Percentiles rank a stretch among this genome's conserved stretches.
These are phyloP conservation scores for Ceratobasidium theobromae DNA, from an alignment of 1,284 basidiomycete species.

Conservation along the genomic window DNA sequence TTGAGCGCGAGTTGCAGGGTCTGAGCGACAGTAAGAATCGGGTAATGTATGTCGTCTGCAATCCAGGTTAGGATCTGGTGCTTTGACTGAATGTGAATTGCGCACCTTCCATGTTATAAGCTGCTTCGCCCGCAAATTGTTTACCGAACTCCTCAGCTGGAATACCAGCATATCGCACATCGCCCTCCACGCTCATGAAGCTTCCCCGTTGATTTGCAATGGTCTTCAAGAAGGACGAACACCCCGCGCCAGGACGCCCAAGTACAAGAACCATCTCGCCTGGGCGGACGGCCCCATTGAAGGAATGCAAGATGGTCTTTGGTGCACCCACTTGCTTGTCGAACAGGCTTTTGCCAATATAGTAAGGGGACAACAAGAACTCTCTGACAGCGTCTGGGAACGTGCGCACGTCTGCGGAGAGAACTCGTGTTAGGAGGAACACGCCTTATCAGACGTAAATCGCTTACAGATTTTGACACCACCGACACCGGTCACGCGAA, in stretches of 20 bases:
- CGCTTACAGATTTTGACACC: conserved; percentile 53
- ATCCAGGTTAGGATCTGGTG: conserved; percentile 26
- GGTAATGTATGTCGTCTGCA: conserved; percentile 56
- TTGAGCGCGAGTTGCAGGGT: conserved; percentile 55
- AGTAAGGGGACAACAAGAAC: conserved; percentile 56
- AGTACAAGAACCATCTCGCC: conserved; percentile 61
- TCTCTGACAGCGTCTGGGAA: conserved; percentile 58
- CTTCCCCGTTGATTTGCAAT: conserved; percentile 56
- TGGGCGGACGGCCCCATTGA: conserved; percentile 45
- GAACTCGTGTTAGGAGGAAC: not conserved
- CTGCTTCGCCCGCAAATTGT: conserved; percentile 52
- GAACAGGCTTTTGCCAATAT: not conserved
- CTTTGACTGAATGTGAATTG: conserved; percentile 35
- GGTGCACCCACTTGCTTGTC: no score
- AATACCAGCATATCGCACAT: conserved; percentile 59
- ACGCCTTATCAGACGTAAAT: conserved; percentile 28
- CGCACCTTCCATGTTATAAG: conserved; percentile 50
- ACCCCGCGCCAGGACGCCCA: conserved; percentile 56
- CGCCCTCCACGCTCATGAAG: conserved; percentile 48
- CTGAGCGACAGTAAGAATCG: conserved; percentile 60
- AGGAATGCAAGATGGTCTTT: conserved; percentile 39
- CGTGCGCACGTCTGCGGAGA: conserved; percentile 50
- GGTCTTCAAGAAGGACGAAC: conserved; percentile 57
- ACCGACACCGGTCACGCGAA: conserved; percentile 54
- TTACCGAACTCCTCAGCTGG: conserved; percentile 53